phyloP scores from a whole-genome alignment of 2,329 filamentous ascomycete species.

The Diplodia scrobiculata region DNA sequence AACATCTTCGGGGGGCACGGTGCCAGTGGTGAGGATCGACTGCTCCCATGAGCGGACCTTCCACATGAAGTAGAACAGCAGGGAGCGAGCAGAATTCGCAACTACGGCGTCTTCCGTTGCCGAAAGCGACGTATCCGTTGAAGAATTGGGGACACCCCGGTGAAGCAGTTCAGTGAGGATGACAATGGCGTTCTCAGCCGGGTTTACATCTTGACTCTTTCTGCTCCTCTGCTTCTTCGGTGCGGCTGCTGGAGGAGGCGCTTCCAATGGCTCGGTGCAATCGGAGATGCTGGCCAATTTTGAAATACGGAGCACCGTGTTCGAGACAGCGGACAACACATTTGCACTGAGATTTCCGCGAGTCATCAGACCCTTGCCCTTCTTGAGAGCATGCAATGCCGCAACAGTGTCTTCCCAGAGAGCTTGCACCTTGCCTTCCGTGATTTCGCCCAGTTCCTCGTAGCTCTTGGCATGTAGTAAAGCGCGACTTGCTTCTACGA shows the following conservation, averaged over 20 bases:
- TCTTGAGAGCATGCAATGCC: constrained; percentile 68
- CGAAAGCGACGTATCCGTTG: constrained; percentile 69
- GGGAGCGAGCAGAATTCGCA: constrained; percentile 71
- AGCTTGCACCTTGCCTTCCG: constrained; percentile 74
- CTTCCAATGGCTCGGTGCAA: constrained; percentile 73
- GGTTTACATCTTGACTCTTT: constrained; percentile 37
- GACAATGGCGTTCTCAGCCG: constrained; percentile 54
- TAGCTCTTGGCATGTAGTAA: constrained; percentile 83
- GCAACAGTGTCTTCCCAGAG: constrained; percentile 85
- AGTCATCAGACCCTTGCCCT: constrained; percentile 69
- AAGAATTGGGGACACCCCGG: constrained; percentile 67
- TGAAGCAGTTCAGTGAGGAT: constrained; percentile 72
- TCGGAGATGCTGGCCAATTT: constrained; percentile 79
- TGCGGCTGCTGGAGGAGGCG: constrained; percentile 46
- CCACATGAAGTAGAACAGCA: constrained; percentile 95
- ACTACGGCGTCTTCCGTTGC: constrained; percentile 78
- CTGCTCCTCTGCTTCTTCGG: constrained; percentile 41
- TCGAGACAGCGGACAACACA: constrained; percentile 69
- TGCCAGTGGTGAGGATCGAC: constrained; percentile 42
- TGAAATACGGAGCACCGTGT: constrained; percentile 75
- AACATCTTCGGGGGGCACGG: constrained; percentile 61
- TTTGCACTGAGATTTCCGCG: constrained; percentile 69
- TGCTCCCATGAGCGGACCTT: constrained; percentile 63
- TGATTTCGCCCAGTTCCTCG: constrained; percentile 83
- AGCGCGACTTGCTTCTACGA: constrained; percentile 79